phyloP scores from a whole-genome alignment of 108 stramenopile species.

The Stephanodiscus triporus region DNA sequence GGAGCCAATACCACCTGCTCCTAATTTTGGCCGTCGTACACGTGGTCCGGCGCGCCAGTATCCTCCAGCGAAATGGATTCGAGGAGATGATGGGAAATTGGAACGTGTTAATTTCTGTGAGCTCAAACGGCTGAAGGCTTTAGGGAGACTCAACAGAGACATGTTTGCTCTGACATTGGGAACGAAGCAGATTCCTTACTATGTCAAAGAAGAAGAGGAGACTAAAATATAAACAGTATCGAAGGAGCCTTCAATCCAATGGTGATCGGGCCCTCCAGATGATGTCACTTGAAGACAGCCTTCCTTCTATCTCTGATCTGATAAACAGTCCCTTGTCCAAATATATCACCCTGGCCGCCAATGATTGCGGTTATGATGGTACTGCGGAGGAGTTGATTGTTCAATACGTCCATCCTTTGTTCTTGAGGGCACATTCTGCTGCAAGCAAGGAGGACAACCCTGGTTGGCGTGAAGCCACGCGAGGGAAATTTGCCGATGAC shows the following conservation, averaged over 20 bases:
- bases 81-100: neutral
- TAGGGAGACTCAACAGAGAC: neutral
- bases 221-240: conserved; percentile 3
- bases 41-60: neutral
- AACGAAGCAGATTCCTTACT: neutral
- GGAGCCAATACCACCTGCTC: too few species aligned
- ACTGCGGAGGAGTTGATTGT: neutral
- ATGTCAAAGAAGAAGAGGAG: conserved; percentile 2
- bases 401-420: conserved; percentile 1
- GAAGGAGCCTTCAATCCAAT: neutral
- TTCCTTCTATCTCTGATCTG: neutral
- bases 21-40: too few species aligned
- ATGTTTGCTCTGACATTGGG: neutral
- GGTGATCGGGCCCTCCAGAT: conserved; percentile 5
- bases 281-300: neutral
- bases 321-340: neutral
- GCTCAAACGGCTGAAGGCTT: too few species aligned
- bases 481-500: neutral
- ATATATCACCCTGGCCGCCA: neutral
- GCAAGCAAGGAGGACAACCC: conserved; percentile 2
- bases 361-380: neutral
- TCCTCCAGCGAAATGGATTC: neutral
- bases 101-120: neutral
- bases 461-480: neutral
- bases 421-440: neutral